A percentile compares a stretch with the other conserved stretches of the same genome.
Evolutionary conservation across 2,329 filamentous ascomycete genomes (phyloP).

Genomic region (Pseudogymnoascus sp.): DNA sequence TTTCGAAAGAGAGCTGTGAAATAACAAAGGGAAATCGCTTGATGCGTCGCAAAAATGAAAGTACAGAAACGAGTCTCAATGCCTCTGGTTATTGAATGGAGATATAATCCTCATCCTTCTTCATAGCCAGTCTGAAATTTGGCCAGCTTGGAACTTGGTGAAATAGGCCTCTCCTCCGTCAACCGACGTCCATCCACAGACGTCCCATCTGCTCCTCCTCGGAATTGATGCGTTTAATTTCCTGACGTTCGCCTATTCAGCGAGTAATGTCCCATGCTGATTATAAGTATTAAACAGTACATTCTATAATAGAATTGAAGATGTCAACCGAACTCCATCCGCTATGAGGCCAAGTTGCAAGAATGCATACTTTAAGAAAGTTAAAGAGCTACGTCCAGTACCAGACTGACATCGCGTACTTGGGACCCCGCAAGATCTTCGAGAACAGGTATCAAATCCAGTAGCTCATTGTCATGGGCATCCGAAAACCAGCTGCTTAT

Average conservation of each 20-base stretch:
- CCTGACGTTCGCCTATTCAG: slow-evolving; percentile 12
- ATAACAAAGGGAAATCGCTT: slow-evolving; percentile 8
- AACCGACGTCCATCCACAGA: neutral
- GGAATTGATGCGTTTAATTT: slow-evolving; percentile 1
- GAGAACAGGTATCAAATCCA: slow-evolving; percentile 95
- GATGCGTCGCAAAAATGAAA: slow-evolving; percentile 8
- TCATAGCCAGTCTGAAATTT: slow-evolving; percentile 8
- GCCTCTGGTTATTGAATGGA: slow-evolving; percentile 1
- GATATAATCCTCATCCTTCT: slow-evolving; percentile 8
- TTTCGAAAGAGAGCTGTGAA: slow-evolving; percentile 9
- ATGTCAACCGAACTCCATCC: slow-evolving; percentile 33
- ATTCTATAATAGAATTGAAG: slow-evolving; percentile 33
- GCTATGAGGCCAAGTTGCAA: slow-evolving; percentile 31
- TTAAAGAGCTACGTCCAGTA: slow-evolving; percentile 80
- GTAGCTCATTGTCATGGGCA: slow-evolving; percentile 95
- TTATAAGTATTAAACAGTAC: slow-evolving; percentile 35
- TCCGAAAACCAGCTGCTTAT: slow-evolving; percentile 99
- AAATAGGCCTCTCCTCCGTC: slow-evolving; percentile 2
- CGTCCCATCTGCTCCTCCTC: slow-evolving; percentile 4
- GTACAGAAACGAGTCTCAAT: slow-evolving; percentile 7
- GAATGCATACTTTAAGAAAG: slow-evolving; percentile 26
- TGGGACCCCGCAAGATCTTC: slow-evolving; percentile 87
- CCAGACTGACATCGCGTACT: slow-evolving; percentile 92
- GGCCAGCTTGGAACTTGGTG: slow-evolving; percentile 8
- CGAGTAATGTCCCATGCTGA: slow-evolving; percentile 21